phyloP scores from a whole-genome alignment of 2,329 filamentous ascomycete genomes.

The Tolypocladium guangdongense region DNA sequence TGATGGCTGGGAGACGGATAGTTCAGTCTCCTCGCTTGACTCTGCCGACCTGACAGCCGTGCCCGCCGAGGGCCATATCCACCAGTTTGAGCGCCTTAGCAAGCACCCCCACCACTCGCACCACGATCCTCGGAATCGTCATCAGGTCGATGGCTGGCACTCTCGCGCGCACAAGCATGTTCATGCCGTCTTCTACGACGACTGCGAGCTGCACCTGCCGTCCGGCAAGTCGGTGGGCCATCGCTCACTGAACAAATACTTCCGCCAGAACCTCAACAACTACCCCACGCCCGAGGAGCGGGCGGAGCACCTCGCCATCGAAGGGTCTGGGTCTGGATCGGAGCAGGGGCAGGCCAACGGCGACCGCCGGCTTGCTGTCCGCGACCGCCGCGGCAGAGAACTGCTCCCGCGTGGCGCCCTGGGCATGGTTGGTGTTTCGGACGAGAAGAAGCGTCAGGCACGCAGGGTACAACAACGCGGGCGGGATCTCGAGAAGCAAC shows the following conservation, averaged over 20 bases:
- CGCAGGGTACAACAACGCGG: conserved; percentile 57
- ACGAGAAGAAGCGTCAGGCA: conserved; percentile 62
- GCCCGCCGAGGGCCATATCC: conserved; percentile 59
- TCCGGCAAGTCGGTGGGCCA: conserved; percentile 85
- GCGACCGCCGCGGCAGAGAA: conserved; percentile 34
- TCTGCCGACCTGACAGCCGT: conserved; percentile 75
- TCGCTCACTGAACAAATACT: conserved; percentile 78
- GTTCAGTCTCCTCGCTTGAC: conserved; percentile 76
- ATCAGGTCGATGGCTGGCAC: conserved; percentile 67
- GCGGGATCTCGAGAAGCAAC: conserved; percentile 51
- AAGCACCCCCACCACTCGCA: conserved; percentile 68
- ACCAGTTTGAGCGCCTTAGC: conserved; percentile 61
- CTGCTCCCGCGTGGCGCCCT: conserved; percentile 58
- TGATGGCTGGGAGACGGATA: conserved; percentile 94
- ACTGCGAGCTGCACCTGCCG: conserved; percentile 88
- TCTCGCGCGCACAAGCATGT: conserved; percentile 68
- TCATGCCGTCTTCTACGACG: conserved; percentile 76
- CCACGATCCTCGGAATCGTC: conserved; percentile 59
- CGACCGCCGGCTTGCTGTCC: conserved; percentile 8
- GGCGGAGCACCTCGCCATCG: conserved; percentile 53
- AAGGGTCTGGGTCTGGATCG: conserved; percentile 24
- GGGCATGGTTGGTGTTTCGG: conserved; percentile 68
- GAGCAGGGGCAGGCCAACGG: conserved; percentile 22
- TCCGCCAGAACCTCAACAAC: conserved; percentile 80
- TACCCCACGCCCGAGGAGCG: conserved; percentile 74